Conservation (phyloP, 2,329 filamentous ascomycete genomes). For the Cyphellophora attinorum region DNA sequence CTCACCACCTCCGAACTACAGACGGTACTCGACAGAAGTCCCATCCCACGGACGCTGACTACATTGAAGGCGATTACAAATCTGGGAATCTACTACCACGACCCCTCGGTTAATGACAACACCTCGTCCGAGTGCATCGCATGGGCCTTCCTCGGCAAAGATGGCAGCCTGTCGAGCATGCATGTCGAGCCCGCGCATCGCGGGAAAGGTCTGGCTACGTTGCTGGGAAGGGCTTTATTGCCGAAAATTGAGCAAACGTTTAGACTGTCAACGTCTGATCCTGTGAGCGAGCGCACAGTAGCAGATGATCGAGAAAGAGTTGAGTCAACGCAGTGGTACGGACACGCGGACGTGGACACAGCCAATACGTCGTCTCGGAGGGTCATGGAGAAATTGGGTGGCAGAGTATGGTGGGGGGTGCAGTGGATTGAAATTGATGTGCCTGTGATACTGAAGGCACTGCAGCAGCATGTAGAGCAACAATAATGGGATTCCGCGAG, state of each 20-base stretch:
- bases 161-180: conserved; percentile 28
- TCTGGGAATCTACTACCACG: conserved; percentile 24
- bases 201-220: conserved; percentile 25
- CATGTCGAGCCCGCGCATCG: conserved; percentile 34
- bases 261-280: too few species aligned
- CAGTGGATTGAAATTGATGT: conserved; percentile 30
- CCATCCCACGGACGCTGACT: conserved; percentile 27
- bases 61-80: conserved; percentile 24
- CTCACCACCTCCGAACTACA: conserved; percentile 20
- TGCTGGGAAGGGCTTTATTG: conserved; percentile 25
- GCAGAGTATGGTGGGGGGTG: conserved; percentile 24
- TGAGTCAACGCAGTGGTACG: conserved; percentile 16
- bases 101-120: conserved; percentile 2
- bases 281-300: conserved; percentile 8
- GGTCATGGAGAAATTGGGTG: conserved; percentile 37
- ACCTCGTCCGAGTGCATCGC: conserved; percentile 18
- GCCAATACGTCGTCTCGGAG: conserved; percentile 27
- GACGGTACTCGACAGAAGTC: conserved; percentile 28
- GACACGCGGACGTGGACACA: conserved; percentile 29
- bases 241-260: conserved; percentile 18
- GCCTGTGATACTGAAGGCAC: neutral
- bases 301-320: too few species aligned
- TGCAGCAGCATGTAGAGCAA: too few species aligned
- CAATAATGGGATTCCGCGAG: too few species aligned
- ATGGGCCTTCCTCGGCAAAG: conserved; percentile 30